Conservation (phyloP, 2,329 filamentous ascomycete genomes). For the Aspergillus sp. region DNA sequence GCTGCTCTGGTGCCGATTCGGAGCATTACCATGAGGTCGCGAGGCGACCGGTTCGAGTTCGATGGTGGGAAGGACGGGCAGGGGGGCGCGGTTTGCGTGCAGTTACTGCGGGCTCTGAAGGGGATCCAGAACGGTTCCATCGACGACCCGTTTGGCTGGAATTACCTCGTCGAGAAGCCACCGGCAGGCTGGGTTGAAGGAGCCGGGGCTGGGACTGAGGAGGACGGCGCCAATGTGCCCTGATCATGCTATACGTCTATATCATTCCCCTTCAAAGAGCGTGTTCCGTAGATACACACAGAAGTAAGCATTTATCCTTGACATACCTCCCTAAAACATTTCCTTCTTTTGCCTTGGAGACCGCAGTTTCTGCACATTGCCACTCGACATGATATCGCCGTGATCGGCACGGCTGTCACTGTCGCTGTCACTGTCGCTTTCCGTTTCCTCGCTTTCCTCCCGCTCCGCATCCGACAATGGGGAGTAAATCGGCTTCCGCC, state of each 20-base stretch:
- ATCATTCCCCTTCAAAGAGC: too few relatives aligned
- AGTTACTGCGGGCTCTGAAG: constrained; percentile 67
- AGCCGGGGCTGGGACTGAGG: constrained; percentile 7
- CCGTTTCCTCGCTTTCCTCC: constrained; percentile 6
- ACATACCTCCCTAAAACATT: constrained; percentile 2
- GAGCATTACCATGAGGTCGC: constrained; percentile 67
- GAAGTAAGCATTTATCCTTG: too few relatives aligned
- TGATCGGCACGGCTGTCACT: constrained; percentile 8
- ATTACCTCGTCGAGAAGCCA: constrained; percentile 28
- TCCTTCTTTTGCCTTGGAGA: constrained; percentile 2
- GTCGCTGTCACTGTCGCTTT: constrained; percentile 7
- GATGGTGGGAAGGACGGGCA: constrained; percentile 32
- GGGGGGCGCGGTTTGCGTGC: constrained; percentile 59
- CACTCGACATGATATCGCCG: constrained; percentile 17
- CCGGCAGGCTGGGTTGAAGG: constrained; percentile 23
- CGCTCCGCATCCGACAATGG: constrained; percentile 10
- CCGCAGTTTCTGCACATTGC: constrained; percentile 9
- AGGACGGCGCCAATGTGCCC: constrained; percentile 15
- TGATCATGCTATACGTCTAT: constrained; percentile 3
- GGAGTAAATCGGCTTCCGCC: background rate
- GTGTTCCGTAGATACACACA: too few relatives aligned
- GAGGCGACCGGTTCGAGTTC: constrained; percentile 48
- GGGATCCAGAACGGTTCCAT: constrained; percentile 76
- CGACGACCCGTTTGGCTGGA: constrained; percentile 70
- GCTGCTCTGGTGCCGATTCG: constrained; percentile 85